Percentiles rank a stretch among this genome's conserved stretches.
phyloP scores from a whole-genome alignment of 768 basidiomycete genomes.

The Hericium rajendrae region DNA sequence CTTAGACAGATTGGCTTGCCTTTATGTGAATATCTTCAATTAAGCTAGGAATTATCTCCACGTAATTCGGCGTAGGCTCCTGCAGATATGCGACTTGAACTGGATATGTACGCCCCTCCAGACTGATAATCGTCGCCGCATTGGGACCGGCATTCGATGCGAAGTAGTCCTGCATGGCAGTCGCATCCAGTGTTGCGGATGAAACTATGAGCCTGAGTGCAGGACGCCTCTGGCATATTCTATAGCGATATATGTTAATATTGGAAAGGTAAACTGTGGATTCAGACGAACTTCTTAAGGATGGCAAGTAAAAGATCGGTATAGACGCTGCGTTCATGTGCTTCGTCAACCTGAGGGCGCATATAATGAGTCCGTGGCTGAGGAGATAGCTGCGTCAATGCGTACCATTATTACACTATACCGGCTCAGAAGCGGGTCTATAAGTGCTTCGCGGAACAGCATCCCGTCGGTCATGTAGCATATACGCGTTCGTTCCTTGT shows the following conservation, averaged over 20 bases:
- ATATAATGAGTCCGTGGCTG: background rate
- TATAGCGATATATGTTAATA: slow-evolving; percentile 21
- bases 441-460: slow-evolving; percentile 88
- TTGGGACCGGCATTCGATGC: slow-evolving; percentile 47
- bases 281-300: slow-evolving; percentile 69
- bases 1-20: slow-evolving; percentile 29
- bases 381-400: slow-evolving; percentile 1
- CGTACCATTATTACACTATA: slow-evolving; percentile 94
- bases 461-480: slow-evolving; percentile 98
- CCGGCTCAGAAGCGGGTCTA: slow-evolving; percentile 84
- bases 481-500: slow-evolving; percentile 77
- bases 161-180: slow-evolving; percentile 85
- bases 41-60: slow-evolving; percentile 70
- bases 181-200: slow-evolving; percentile 92
- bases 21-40: slow-evolving; percentile 75
- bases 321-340: slow-evolving; percentile 93
- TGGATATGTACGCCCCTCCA: slow-evolving; percentile 93
- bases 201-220: slow-evolving; percentile 88
- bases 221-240: slow-evolving; percentile 86
- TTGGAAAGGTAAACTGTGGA: background rate
- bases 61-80: slow-evolving; percentile 72
- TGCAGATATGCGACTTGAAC: slow-evolving; percentile 87
- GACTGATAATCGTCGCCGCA: slow-evolving; percentile 75
- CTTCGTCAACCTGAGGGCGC: slow-evolving; percentile 77
- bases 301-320: slow-evolving; percentile 89